Evolutionary conservation across 1,284 basidiomycete genomes (phyloP).

Genomic region (Boletus austroedulis): DNA sequence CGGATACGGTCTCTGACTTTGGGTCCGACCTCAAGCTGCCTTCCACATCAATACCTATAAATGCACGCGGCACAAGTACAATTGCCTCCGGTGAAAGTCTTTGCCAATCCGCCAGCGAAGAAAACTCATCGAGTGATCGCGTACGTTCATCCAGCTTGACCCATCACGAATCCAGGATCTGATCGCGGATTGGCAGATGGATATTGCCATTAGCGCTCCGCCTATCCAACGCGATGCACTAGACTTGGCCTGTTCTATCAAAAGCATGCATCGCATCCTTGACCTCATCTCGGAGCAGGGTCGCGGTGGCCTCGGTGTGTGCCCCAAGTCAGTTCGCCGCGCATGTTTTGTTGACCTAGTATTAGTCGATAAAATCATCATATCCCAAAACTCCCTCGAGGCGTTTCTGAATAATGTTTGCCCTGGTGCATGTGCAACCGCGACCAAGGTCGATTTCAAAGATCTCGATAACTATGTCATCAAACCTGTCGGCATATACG

Average conservation of each 20-base stretch:
- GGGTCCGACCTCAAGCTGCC: constrained; percentile 2
- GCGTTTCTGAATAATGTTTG: constrained; percentile 44
- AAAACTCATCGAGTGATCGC: constrained; percentile 1
- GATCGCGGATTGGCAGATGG: constrained; percentile 20
- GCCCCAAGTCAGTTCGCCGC: background rate
- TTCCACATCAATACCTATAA: background rate
- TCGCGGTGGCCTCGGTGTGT: constrained; percentile 49
- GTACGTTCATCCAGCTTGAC: constrained; percentile 8
- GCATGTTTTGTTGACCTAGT: background rate
- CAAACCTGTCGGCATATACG: constrained; percentile 55
- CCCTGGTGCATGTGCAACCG: constrained; percentile 45
- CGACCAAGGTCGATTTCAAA: constrained; percentile 54
- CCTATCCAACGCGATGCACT: constrained; percentile 13
- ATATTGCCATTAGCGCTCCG: constrained; percentile 18
- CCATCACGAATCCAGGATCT: background rate
- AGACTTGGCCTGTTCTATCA: constrained; percentile 34
- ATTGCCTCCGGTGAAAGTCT: constrained; percentile 14
- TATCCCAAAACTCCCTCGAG: constrained; percentile 46
- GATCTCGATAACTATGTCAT: constrained; percentile 43
- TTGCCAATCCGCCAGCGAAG: constrained; percentile 22
- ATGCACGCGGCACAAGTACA: background rate
- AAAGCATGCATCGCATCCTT: constrained; percentile 49
- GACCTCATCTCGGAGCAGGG: constrained; percentile 52
- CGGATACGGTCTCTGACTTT: constrained; percentile 4
- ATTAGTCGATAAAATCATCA: constrained; percentile 58